Evolutionary conservation across 108 stramenopile species (phyloP).

Genomic region (Nitzschia sp.): DNA sequence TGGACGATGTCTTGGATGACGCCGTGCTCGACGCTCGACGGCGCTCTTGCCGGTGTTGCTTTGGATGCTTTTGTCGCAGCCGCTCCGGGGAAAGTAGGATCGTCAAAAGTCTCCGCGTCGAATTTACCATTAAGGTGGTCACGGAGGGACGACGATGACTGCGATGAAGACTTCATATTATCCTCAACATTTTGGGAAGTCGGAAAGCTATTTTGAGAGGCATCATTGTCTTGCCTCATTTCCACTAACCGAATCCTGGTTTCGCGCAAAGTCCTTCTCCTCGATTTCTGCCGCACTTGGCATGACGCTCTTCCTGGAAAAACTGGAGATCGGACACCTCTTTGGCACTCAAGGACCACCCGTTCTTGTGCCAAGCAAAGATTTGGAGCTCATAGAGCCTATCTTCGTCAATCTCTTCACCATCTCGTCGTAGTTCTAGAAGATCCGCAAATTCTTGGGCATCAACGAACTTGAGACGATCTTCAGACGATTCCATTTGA

Average conservation of each 20-base stretch:
- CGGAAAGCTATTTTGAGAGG: no score
- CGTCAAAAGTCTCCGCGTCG: background rate
- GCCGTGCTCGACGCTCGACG: no score
- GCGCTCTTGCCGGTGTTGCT: no score
- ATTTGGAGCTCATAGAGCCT: conserved; percentile 24
- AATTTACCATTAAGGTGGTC: no score
- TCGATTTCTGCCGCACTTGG: background rate
- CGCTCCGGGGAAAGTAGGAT: no score
- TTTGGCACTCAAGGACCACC: conserved; percentile 5
- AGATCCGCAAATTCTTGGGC: conserved; percentile 17
- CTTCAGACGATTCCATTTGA: background rate
- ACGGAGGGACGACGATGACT: no score
- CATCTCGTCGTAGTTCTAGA: conserved; percentile 9
- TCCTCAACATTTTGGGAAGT: no score
- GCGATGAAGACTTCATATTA: no score
- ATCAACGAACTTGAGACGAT: background rate
- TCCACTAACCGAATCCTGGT: background rate
- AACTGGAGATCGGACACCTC: background rate
- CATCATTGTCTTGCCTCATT: background rate
- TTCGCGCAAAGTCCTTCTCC: background rate
- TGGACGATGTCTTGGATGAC: no score
- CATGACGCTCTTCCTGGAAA: conserved; percentile 6
- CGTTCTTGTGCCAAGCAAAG: conserved; percentile 11
- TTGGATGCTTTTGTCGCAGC: no score
- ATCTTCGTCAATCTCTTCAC: conserved; percentile 21